Base-by-base conservation (phyloP, 345 rosid species). In the Brassica carinata region DNA sequence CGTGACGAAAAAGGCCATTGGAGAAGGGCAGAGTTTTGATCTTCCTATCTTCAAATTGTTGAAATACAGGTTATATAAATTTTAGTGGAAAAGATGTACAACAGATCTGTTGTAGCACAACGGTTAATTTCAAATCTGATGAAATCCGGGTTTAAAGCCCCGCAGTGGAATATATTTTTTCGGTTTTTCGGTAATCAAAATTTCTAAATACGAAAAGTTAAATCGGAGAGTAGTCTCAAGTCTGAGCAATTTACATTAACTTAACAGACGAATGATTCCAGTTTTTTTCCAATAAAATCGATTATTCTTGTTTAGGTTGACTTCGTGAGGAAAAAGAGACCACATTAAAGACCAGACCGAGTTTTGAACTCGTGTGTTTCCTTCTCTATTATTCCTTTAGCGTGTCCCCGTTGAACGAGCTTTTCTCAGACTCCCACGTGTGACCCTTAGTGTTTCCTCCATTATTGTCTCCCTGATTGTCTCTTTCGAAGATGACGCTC, bases 381-480 rank as follows among this genome's bases (percentile, higher is more conserved):
- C 53, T 11, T 45, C 53, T 45, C 53, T 73, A 62, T 26, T 27
- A 38, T 0, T 45, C 18, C 57, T 33, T 57, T 65, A 81, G 64
- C 83, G 83, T 5, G 10, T 65, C 48, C 86, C 80, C 30, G 70
- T 77, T 9, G 96, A 79, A 11, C 87, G 91, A 75, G 82, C 68
- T 88, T 83, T 93, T 87, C 85, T 88, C 84, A 81, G 75, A 70
- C 76, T 86, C 67, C 64, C 83, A 34, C 92, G 89, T 33, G 97
- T 85, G 29, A 79, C 73, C 33, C 79, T 85, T n/a, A 84, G 67
- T 7, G 86, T 73, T 80, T 84, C 91, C 26, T 89, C 97, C 88
- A 88, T 82, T 38, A 87, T 34, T 0, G 85, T 48, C 57, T 48
- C 57, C 57, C 57, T 48, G 57, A 48, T 48, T 48, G 57, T 87